Evolutionary conservation across 441 rosid species (phyloP), one percentile per base, ranked within the genome.

Genomic region (Corymbia citriodora): DNA sequence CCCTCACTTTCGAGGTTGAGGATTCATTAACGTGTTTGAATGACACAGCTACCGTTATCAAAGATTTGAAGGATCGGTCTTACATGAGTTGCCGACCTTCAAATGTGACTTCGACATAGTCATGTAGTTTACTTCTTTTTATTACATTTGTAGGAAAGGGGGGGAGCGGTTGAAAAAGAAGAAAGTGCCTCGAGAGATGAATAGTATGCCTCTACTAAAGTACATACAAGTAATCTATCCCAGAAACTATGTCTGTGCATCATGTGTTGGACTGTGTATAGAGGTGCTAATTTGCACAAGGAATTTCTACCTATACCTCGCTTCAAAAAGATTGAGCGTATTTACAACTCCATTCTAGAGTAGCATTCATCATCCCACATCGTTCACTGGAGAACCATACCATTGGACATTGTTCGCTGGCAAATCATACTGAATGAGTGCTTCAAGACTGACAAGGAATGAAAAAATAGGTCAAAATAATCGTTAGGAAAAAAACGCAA

Each of bases 371-470:
- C 61, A 68, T 29, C 87, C 86, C 68, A 87, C 88, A 90, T 83
- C 87, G 74, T 49, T 90, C 88, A 33, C 90, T 10, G 90, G 87
- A 50, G 93, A 89, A 72, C 88, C 91, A 93, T 90, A 79, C 79
- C 57, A 54, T 17, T 72, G 88, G 86, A 82, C 90, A 89, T 63
- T 88, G 86, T 33, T 90, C 59, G 54, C 89, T 15, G 89, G 87
- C 54, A 91, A 89, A 65, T 86, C 90, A 92, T 90, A 88, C 79
- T 36, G 91, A 50, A 29, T 90, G 85, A 94, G 94, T 57, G 95
- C 90, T 90, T 88, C 87, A 87, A 96, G 96, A 93, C 98, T 96
- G 95, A 85, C 79, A 55, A 18, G 54, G 55, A 89, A 70, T 52
- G 65, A 16, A 40, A 45, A 23, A 45, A 0, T 6, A 45, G n/a